Conservation (phyloP, 2,329 filamentous ascomycete genomes). For the Neurospora crassa region DNA sequence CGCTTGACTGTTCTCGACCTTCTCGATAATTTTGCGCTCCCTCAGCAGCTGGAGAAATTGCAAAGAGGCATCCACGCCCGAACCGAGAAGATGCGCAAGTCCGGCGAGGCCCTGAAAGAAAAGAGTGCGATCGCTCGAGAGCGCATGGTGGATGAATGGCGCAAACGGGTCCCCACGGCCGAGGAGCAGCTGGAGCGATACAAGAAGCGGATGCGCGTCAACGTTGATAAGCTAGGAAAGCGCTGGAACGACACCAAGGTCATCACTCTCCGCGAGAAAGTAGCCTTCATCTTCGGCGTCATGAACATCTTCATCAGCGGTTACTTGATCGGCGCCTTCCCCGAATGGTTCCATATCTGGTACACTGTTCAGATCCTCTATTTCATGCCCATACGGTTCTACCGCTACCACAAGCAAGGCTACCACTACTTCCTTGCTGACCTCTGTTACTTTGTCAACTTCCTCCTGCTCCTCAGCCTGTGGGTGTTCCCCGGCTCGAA, state of each 20-base stretch:
- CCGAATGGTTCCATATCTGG: slow-evolving; percentile 85
- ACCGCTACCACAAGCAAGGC: slow-evolving; percentile 81
- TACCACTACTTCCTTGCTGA: slow-evolving; percentile 97
- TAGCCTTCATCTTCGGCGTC: slow-evolving; percentile 91
- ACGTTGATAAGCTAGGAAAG: slow-evolving; percentile 76
- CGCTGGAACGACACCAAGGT: slow-evolving; percentile 85
- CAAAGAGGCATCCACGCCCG: slow-evolving; percentile 75
- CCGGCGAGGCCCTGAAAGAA: slow-evolving; percentile 69
- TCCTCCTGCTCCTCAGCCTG: slow-evolving; percentile 69
- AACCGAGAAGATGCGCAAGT: slow-evolving; percentile 74
- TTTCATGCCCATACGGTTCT: slow-evolving; percentile 94
- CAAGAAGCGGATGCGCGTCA: slow-evolving; percentile 73
- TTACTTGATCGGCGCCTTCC: slow-evolving; percentile 79
- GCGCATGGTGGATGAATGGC: slow-evolving; percentile 87
- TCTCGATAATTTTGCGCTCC: slow-evolving; percentile 84
- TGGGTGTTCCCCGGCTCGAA: slow-evolving; percentile 90
- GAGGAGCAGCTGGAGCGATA: slow-evolving; percentile 93
- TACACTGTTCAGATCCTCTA: slow-evolving; percentile 81
- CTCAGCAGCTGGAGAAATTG: slow-evolving; percentile 83
- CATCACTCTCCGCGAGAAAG: slow-evolving; percentile 84
- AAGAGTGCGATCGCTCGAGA: slow-evolving; percentile 72
- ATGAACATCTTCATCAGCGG: slow-evolving; percentile 97
- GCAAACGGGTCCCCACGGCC: slow-evolving; percentile 71
- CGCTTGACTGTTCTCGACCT: slow-evolving; percentile 86
- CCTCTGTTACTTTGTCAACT: slow-evolving; percentile 96